Percentiles rank a stretch among this genome's conserved stretches.
Evolutionary conservation across 768 basidiomycete genomes (phyloP).

Genomic region (Agaricus blazei): DNA sequence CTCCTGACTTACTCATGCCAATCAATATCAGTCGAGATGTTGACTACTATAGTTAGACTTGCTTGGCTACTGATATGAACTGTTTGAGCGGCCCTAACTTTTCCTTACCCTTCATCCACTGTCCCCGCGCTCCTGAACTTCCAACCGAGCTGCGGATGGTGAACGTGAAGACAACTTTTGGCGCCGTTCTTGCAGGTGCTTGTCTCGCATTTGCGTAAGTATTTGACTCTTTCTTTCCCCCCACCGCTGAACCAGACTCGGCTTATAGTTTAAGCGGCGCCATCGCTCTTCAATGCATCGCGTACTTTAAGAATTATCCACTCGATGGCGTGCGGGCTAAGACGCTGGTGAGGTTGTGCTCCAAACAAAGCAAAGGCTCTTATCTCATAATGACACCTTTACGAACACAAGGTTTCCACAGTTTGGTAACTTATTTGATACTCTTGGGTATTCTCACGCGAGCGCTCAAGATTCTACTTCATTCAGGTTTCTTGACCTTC

Average conservation of each 20-base stretch:
- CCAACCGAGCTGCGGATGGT: constrained; percentile 7
- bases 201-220: constrained; percentile 34
- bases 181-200: constrained; percentile 37
- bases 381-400: neutral
- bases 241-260: neutral
- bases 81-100: neutral
- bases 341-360: constrained; percentile 22
- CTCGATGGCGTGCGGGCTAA: constrained; percentile 25
- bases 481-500: constrained; percentile 27
- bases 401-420: constrained; percentile 14
- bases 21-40: no score
- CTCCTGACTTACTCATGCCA: neutral
- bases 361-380: neutral
- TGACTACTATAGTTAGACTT: no score
- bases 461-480: neutral
- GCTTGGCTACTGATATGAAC: no score
- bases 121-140: neutral
- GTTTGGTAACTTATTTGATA: constrained; percentile 21
- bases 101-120: neutral
- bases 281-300: constrained; percentile 32
- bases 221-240: neutral
- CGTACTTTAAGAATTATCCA: constrained; percentile 35
- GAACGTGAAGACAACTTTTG: constrained; percentile 28
- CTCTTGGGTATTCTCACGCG: neutral
- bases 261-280: constrained; percentile 33